phyloP scores from a whole-genome alignment of 176 grass and related monocot species.

The Oryza coarctata region DNA sequence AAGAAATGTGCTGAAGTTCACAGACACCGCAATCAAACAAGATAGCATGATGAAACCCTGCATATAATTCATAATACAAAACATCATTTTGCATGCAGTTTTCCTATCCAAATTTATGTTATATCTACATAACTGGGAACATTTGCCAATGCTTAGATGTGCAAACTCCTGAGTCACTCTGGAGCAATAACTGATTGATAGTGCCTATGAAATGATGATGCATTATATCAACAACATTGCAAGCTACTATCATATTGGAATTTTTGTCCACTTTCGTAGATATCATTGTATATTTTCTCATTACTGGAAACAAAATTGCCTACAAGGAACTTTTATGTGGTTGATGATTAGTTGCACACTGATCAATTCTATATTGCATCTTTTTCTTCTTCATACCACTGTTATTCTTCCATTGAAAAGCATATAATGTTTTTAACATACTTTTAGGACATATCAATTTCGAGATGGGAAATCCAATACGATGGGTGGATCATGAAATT shows the following conservation, averaged over 20 bases:
- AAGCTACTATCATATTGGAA: conserved; percentile 12
- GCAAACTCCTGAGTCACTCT: background rate
- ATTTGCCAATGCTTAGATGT: conserved; percentile 10
- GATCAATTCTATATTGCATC: background rate
- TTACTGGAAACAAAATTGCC: conserved; percentile 1
- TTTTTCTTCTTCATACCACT: background rate
- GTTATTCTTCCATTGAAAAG: background rate
- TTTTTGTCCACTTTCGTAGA: conserved; percentile 14
- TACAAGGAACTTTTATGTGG: conserved; percentile 11
- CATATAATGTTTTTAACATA: background rate
- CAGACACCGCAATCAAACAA: conserved; percentile 95
- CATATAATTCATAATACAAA: conserved; percentile 36
- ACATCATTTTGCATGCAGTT: conserved; percentile 25
- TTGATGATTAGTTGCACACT: background rate
- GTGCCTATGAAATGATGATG: conserved; percentile 19
- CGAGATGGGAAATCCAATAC: background rate
- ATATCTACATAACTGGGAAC: background rate
- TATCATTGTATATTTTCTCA: conserved; percentile 20
- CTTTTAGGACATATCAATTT: background rate
- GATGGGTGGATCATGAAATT: background rate
- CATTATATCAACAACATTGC: conserved; percentile 18
- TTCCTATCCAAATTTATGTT: conserved; percentile 1
- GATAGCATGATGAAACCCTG: conserved; percentile 97
- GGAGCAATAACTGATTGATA: conserved; percentile 12
- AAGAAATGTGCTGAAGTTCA: conserved; percentile 99